These are phyloP conservation scores for Polytrichum formosum DNA, from an alignment of 225 moss, liverwort and hornwort genomes.

Conservation along the genomic window DNA sequence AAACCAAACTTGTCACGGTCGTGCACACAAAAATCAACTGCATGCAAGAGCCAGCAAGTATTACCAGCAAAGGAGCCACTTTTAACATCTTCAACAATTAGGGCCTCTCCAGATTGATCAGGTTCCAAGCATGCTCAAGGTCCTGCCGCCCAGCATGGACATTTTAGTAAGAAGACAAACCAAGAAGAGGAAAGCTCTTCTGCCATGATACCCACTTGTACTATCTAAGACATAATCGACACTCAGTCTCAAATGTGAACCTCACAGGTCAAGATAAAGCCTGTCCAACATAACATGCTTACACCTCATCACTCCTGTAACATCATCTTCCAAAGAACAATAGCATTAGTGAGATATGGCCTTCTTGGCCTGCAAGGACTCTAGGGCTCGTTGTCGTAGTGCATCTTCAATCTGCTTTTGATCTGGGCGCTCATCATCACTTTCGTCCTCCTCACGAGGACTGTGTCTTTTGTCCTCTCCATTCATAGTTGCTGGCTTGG, in stretches of 20 bases:
- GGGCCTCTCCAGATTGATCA: slow-evolving; percentile 76
- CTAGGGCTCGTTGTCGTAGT: slow-evolving; percentile 89
- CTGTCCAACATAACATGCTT: slow-evolving; percentile 51
- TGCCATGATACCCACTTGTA: slow-evolving; percentile 49
- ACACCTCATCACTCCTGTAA: slow-evolving; percentile 40
- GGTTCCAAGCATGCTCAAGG: slow-evolving; percentile 83
- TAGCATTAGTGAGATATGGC: slow-evolving; percentile 76
- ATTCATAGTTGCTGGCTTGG: slow-evolving; percentile 26
- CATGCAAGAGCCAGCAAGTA: slow-evolving; percentile 90
- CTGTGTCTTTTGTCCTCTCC: slow-evolving; percentile 46
- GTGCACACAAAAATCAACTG: slow-evolving; percentile 62
- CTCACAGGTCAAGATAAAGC: slow-evolving; percentile 49
- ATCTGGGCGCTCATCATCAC: slow-evolving; percentile 65
- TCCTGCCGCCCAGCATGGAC: slow-evolving; percentile 99
- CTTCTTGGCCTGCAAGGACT: slow-evolving; percentile 92
- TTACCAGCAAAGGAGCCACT: slow-evolving; percentile 88
- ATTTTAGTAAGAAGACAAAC: slow-evolving; percentile 82
- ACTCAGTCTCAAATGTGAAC: slow-evolving; percentile 43
- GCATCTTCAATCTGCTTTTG: slow-evolving; percentile 88
- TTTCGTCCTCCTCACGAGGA: slow-evolving; percentile 45
- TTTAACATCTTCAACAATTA: slow-evolving; percentile 71
- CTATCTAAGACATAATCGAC: slow-evolving; percentile 58
- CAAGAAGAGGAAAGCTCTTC: slow-evolving; percentile 55
- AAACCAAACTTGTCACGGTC: slow-evolving; percentile 57
- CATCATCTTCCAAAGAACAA: slow-evolving; percentile 58